Evolutionary conservation across 192 early-diverging fungal genomes (phyloP).

Genomic region (Coemansia sp.): DNA sequence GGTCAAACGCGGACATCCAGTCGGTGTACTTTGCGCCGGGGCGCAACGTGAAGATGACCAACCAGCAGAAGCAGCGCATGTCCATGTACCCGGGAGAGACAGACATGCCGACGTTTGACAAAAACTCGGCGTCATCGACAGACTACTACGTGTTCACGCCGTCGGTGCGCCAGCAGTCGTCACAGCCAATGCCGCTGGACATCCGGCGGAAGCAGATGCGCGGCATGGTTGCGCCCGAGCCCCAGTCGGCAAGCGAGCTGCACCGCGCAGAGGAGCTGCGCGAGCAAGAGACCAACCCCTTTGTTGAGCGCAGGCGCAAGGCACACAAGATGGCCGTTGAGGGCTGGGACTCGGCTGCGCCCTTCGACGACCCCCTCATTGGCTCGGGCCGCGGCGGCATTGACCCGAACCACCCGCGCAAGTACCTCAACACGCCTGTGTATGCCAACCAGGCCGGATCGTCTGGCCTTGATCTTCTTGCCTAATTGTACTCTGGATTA

Average conservation of each 20-base stretch:
- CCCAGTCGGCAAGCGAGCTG: constrained; percentile 5
- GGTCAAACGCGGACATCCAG: constrained; percentile 40
- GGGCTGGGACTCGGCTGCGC: constrained; percentile 29
- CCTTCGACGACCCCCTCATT: constrained; percentile 28
- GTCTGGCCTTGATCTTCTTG: not conserved
- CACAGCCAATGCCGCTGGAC: constrained; percentile 23
- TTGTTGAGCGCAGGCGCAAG: constrained; percentile 36
- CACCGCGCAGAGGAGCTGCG: constrained; percentile 18
- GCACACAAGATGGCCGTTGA: constrained; percentile 18
- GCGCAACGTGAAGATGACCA: constrained; percentile 44
- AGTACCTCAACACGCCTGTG: constrained; percentile 40
- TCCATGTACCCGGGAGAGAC: constrained; percentile 17
- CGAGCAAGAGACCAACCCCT: constrained; percentile 32
- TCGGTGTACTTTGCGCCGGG: constrained; percentile 53
- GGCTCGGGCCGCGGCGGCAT: constrained; percentile 23
- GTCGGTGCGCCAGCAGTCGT: constrained; percentile 13
- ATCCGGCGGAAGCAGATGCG: constrained; percentile 17
- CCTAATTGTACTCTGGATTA: not conserved
- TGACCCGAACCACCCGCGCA: constrained; percentile 45
- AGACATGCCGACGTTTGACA: constrained; percentile 20
- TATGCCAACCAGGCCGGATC: constrained; percentile 22
- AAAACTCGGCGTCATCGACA: constrained; percentile 40
- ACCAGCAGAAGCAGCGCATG: constrained; percentile 34
- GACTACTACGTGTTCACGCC: constrained; percentile 53
- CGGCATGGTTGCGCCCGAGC: constrained; percentile 21